Conservation (phyloP, 805 yeast species). For the Candida nemodendra region DNA sequence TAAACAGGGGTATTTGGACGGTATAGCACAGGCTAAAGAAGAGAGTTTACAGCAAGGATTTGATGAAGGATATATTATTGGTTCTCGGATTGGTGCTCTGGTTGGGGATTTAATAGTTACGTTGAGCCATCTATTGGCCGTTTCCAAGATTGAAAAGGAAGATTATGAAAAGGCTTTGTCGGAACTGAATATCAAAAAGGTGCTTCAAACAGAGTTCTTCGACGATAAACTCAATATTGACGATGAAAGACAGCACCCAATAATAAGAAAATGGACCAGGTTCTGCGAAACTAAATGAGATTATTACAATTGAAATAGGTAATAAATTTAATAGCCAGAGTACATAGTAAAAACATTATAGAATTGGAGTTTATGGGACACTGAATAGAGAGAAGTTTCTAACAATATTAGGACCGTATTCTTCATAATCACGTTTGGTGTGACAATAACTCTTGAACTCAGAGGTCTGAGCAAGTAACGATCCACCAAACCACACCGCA, state of each 20-base stretch:
- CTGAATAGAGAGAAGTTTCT: constrained; percentile 94
- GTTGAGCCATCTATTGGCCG: constrained; percentile 21
- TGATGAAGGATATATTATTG: constrained; percentile 73
- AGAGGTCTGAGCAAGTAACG: constrained; percentile 92
- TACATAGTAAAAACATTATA: too few species aligned
- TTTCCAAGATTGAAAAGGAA: constrained; percentile 6
- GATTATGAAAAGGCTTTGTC: constrained; percentile 37
- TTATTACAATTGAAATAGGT: neutral
- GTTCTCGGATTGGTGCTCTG: constrained; percentile 64
- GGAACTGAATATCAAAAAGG: constrained; percentile 59
- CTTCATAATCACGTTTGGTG: constrained; percentile 96
- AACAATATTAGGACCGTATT: constrained; percentile 95
- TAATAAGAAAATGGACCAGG: constrained; percentile 26
- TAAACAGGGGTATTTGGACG: constrained; percentile 83
- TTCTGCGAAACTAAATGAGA: constrained; percentile 12
- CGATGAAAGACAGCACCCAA: constrained; percentile 29
- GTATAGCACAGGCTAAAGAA: constrained; percentile 68
- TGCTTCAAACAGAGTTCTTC: constrained; percentile 56
- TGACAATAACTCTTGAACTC: constrained; percentile 96
- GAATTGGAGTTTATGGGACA: constrained; percentile 56
- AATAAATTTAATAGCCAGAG: neutral
- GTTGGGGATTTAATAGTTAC: constrained; percentile 66
- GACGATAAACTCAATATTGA: constrained; percentile 44
- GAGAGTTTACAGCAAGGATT: constrained; percentile 73
- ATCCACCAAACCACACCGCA: constrained; percentile 99